Conservation (phyloP, 345 rosid species). For the Euphorbia lathyris region DNA sequence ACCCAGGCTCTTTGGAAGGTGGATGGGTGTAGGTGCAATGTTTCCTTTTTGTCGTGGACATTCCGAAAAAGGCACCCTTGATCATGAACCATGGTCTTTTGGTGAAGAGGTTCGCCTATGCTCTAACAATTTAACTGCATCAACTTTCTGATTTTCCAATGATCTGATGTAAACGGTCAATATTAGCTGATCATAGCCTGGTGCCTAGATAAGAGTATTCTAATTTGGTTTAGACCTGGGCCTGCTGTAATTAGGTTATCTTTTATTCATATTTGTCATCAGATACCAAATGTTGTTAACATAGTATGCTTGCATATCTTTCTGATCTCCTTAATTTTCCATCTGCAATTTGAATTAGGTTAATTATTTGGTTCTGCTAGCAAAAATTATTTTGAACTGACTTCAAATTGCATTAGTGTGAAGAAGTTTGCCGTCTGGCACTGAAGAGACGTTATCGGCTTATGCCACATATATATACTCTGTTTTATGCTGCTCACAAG, state of each 20-base stretch:
- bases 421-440: conserved; percentile 88
- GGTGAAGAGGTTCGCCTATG: conserved; percentile 75
- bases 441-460: conserved; percentile 84
- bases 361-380: not conserved
- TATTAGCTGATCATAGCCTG: not conserved
- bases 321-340: not conserved
- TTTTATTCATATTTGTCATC: not conserved
- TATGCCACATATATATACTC: conserved; percentile 77
- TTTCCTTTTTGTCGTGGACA: conserved; percentile 95
- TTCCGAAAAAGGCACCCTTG: conserved; percentile 57
- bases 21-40: conserved; percentile 96
- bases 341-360: not conserved
- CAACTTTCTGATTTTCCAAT: not conserved
- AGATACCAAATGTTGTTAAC: not conserved
- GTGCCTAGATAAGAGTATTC: not conserved
- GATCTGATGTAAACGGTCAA: not conserved
- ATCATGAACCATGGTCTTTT: conserved; percentile 97
- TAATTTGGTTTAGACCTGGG: not conserved
- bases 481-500: conserved; percentile 79
- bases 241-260: not conserved
- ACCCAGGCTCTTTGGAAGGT: conserved; percentile 80
- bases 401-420: conserved; percentile 52
- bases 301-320: not conserved
- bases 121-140: not conserved
- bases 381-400: conserved; percentile 1